Evolutionary conservation across 257 asterid genomes (phyloP).

Genomic region (Linaria vulgaris): DNA sequence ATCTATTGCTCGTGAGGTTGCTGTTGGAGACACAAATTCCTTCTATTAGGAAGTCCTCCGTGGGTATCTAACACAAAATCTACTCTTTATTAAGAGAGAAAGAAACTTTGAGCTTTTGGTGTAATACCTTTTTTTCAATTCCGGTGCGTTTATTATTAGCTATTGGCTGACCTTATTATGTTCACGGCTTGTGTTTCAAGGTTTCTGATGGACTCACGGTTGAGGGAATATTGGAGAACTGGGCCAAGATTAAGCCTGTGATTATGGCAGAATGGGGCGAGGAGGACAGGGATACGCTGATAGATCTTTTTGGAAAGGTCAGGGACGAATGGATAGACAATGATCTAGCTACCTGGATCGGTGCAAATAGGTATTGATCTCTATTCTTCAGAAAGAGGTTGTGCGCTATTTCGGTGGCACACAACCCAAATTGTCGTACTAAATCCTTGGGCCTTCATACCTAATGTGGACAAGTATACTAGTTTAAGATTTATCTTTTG

Average conservation of each 20-base stretch:
- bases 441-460: neutral
- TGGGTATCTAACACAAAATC: slow-evolving; percentile 42
- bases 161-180: slow-evolving; percentile 19
- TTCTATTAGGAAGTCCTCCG: slow-evolving; percentile 76
- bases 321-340: slow-evolving; percentile 88
- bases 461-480: too few relatives aligned
- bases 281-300: slow-evolving; percentile 69
- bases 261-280: slow-evolving; percentile 85
- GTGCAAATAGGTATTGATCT: slow-evolving; percentile 64
- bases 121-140: too few relatives aligned
- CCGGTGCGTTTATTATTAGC: too few relatives aligned
- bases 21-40: slow-evolving; percentile 70
- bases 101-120: neutral
- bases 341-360: slow-evolving; percentile 77
- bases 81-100: neutral
- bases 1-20: slow-evolving; percentile 83
- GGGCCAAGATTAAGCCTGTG: slow-evolving; percentile 76
- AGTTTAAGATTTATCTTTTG: neutral
- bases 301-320: slow-evolving; percentile 83
- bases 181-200: slow-evolving; percentile 43
- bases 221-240: slow-evolving; percentile 69
- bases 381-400: slow-evolving; percentile 15
- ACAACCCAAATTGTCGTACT: neutral
- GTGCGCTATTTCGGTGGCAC: neutral
- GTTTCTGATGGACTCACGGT: slow-evolving; percentile 79